These are phyloP conservation scores for Lasiosphaeria miniovina DNA, from an alignment of 495 filamentous ascomycete species.

Conservation along the genomic window DNA sequence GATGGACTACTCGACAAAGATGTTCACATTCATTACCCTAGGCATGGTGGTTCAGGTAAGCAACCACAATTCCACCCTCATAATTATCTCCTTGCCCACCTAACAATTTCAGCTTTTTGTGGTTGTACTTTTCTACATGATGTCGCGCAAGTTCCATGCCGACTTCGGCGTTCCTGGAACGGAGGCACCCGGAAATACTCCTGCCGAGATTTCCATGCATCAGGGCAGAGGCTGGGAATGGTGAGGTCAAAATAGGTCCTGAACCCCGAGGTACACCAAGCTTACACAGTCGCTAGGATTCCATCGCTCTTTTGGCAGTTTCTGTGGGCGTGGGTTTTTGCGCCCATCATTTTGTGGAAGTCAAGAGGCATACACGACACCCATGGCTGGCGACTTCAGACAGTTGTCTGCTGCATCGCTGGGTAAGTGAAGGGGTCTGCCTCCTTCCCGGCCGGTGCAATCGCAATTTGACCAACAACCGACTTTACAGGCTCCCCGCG, in stretches of 20 bases:
- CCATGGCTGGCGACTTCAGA: conserved; percentile 66
- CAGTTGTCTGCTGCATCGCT: conserved; percentile 56
- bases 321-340: conserved; percentile 59
- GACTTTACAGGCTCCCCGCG: conserved; percentile 51
- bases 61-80: not conserved
- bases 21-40: conserved; percentile 46
- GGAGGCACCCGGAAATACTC: conserved; percentile 40
- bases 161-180: conserved; percentile 41
- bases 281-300: conserved; percentile 40
- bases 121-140: conserved; percentile 59
- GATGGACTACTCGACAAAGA: conserved; percentile 45
- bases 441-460: not conserved
- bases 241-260: conserved; percentile 23
- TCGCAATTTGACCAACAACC: conserved; percentile 1
- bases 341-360: conserved; percentile 41
- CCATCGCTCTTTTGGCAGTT: conserved; percentile 63
- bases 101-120: conserved; percentile 48
- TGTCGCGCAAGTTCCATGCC: conserved; percentile 63
- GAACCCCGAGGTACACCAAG: not conserved
- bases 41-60: conserved; percentile 53
- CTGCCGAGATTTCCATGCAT: conserved; percentile 47
- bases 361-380: conserved; percentile 57
- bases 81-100: not conserved
- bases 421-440: conserved; percentile 34
- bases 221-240: conserved; percentile 60